phyloP scores from a whole-genome alignment of 768 basidiomycete genomes.

The Cyclocybe cylindracea region DNA sequence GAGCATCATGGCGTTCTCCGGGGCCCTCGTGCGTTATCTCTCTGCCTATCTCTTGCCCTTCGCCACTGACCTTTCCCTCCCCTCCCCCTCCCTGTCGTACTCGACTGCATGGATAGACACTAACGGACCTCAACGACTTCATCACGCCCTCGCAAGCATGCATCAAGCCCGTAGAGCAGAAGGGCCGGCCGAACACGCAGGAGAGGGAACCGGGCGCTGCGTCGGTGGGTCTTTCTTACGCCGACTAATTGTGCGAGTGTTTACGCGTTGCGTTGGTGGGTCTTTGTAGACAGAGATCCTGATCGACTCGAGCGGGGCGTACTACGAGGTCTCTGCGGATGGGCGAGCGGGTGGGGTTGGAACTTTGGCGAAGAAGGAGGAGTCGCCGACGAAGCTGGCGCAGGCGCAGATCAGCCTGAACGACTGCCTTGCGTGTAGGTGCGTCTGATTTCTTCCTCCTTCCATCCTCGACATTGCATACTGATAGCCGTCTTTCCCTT shows the following conservation, averaged over 20 bases:
- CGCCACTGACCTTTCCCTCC: too few species aligned
- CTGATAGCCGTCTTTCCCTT: background rate
- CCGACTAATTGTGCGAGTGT: background rate
- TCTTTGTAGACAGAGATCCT: constrained; percentile 81
- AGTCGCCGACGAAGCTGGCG: constrained; percentile 56
- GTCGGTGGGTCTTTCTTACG: constrained; percentile 27
- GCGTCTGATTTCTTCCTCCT: constrained; percentile 25
- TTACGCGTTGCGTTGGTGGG: background rate
- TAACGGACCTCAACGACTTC: constrained; percentile 96
- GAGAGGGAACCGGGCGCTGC: constrained; percentile 35
- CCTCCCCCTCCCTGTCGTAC: too few species aligned
- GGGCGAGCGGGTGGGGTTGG: too few species aligned
- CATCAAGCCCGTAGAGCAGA: constrained; percentile 85
- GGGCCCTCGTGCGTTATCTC: constrained; percentile 62
- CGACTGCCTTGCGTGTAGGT: constrained; percentile 98
- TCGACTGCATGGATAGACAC: constrained; percentile 51
- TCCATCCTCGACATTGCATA: background rate
- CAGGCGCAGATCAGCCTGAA: constrained; percentile 96
- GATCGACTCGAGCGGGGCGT: constrained; percentile 81
- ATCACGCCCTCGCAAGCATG: constrained; percentile 96
- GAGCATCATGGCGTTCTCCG: constrained; percentile 76
- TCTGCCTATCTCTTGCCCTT: too few species aligned
- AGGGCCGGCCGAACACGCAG: constrained; percentile 28
- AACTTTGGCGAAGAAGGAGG: too few species aligned
- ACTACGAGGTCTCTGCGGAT: constrained; percentile 73